Percentiles rank a stretch among this genome's conserved stretches.
phyloP scores from a whole-genome alignment of 169 alveolate genomes.

The Plasmodium fragile region DNA sequence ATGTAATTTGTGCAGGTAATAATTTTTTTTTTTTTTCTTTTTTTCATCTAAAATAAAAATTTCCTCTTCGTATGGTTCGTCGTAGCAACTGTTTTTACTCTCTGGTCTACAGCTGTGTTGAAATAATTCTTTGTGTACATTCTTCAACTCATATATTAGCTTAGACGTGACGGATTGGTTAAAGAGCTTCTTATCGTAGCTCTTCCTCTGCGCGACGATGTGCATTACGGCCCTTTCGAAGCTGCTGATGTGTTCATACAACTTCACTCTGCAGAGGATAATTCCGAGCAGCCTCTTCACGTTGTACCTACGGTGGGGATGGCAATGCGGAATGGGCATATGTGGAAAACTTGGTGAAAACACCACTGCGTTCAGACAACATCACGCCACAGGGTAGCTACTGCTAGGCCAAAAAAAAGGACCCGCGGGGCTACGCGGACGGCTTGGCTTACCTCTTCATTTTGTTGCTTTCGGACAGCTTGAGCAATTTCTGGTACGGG shows the following conservation, averaged over 20 bases:
- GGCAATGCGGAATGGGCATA: not conserved
- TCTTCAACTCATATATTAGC: constrained; percentile 46
- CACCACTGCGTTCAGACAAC: not conserved
- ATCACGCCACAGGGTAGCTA: not conserved
- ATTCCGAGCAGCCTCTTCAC: constrained; percentile 68
- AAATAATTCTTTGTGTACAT: constrained; percentile 71
- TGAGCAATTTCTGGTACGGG: constrained; percentile 11
- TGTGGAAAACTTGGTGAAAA: not conserved
- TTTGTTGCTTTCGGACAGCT: constrained; percentile 26
- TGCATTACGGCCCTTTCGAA: constrained; percentile 28
- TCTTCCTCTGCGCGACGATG: constrained; percentile 14
- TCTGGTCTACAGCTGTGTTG: constrained; percentile 61
- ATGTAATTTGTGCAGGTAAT: constrained; percentile 65
- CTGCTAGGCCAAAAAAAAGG: not conserved
- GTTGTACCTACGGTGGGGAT: constrained; percentile 25
- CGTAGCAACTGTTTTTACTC: constrained; percentile 77
- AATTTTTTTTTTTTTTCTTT: constrained; percentile 19
- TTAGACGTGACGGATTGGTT: constrained; percentile 5
- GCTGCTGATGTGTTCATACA: constrained; percentile 27
- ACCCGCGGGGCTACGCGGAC: not conserved
- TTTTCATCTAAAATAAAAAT: constrained; percentile 52
- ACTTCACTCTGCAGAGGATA: constrained; percentile 55
- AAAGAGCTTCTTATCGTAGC: constrained; percentile 12
- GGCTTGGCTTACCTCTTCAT: constrained; percentile 37
- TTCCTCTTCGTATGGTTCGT: constrained; percentile 57